A percentile compares a stretch with the other conserved stretches of the same genome.
phyloP scores from a whole-genome alignment of 805 yeast species.

The Lipomyces sp. region DNA sequence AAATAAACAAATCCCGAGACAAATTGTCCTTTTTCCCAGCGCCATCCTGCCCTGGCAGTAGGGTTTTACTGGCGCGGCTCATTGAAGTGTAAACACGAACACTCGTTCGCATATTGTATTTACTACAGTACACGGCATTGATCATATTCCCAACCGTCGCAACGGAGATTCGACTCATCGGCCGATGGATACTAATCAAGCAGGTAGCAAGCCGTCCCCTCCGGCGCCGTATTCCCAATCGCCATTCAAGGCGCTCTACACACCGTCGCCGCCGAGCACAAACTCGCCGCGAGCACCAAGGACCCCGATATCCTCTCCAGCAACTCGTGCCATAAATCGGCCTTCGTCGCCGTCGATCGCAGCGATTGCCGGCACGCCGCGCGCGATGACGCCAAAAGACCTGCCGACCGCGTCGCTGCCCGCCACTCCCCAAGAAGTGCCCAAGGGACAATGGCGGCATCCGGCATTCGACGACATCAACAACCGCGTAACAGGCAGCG shows the following conservation, averaged over 20 bases:
- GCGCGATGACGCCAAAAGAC: background rate
- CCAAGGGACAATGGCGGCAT: constrained; percentile 32
- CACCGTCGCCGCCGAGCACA: constrained; percentile 15
- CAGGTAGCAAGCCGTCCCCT: background rate
- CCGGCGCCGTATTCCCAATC: constrained; percentile 22
- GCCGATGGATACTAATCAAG: background rate
- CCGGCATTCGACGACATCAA: constrained; percentile 30
- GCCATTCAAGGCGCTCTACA: constrained; percentile 26
- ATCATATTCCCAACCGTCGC: background rate
- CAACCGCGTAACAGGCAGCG: constrained; percentile 14
- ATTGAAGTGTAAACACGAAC: too few relatives aligned
- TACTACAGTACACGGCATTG: background rate
- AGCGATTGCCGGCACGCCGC: background rate
- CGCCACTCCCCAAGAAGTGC: constrained; percentile 19
- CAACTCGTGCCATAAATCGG: background rate
- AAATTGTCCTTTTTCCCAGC: too few relatives aligned
- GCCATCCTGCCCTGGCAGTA: too few relatives aligned
- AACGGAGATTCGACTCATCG: too few relatives aligned
- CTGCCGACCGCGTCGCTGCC: constrained; percentile 15
- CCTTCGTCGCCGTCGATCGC: background rate
- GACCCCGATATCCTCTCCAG: background rate
- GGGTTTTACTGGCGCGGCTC: too few relatives aligned
- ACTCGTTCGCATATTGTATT: constrained; percentile 6
- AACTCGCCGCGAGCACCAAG: background rate
- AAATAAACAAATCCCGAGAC: too few relatives aligned